Evolutionary conservation across 257 asterid genomes (phyloP).

Genomic region (Eustoma russellianum): DNA sequence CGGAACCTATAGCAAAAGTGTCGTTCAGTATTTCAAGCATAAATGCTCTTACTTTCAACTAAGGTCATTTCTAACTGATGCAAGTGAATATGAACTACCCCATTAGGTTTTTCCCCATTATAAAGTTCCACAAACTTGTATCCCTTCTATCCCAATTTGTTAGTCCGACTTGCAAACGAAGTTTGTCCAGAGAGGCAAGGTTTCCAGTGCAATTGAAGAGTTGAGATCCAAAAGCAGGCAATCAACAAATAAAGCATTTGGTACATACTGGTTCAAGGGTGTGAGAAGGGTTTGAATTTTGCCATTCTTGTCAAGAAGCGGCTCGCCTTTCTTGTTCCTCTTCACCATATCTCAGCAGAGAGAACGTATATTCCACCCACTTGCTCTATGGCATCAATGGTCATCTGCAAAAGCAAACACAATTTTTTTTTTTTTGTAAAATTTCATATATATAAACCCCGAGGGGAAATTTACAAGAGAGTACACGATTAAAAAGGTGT

Average conservation of each 20-base stretch:
- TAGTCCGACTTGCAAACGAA: no score
- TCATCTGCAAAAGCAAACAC: constrained; percentile 38
- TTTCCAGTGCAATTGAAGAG: neutral
- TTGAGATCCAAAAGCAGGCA: neutral
- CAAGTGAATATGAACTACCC: no score
- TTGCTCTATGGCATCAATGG: constrained; percentile 79
- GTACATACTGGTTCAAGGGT: constrained; percentile 77
- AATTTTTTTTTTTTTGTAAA: no score
- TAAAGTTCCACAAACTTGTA: no score
- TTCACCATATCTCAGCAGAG: constrained; percentile 99
- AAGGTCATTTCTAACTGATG: no score
- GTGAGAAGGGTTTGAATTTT: constrained; percentile 74
- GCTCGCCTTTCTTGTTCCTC: constrained; percentile 94
- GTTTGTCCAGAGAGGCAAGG: no score
- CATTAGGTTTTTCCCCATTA: no score
- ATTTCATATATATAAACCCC: no score
- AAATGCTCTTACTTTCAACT: no score
- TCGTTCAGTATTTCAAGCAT: neutral
- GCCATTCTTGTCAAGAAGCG: constrained; percentile 82
- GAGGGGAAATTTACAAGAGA: no score
- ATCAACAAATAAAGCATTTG: neutral
- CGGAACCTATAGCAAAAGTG: neutral
- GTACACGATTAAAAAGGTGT: no score
- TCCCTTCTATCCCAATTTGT: no score
- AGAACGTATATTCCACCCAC: constrained; percentile 92